A percentile compares a stretch with the other conserved stretches of the same genome.
phyloP scores from a whole-genome alignment of 441 rosid species.

The Brassica balearica region DNA sequence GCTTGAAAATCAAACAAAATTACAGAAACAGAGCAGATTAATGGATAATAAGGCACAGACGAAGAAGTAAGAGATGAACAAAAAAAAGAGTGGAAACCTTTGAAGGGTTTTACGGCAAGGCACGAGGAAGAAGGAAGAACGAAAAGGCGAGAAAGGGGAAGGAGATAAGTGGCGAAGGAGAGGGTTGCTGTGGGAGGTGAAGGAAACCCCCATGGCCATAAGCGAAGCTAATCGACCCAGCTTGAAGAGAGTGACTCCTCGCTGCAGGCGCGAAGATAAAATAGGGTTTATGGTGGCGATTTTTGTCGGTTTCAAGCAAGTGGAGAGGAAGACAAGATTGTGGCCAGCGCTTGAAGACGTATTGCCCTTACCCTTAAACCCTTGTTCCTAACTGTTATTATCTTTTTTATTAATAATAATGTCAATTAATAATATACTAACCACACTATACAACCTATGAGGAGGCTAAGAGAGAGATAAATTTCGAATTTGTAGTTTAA shows the following conservation, averaged over 20 bases:
- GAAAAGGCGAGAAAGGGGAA: conserved; percentile 46
- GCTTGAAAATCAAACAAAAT: too few species aligned
- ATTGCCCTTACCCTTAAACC: conserved; percentile 45
- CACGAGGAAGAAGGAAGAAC: conserved; percentile 42
- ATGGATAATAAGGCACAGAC: not conserved
- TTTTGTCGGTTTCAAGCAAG: conserved; percentile 45
- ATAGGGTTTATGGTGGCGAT: conserved; percentile 59
- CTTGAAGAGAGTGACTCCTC: conserved; percentile 42
- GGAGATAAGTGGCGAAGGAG: conserved; percentile 53
- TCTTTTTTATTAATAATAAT: not conserved
- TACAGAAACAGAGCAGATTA: not conserved
- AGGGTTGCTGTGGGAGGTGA: conserved; percentile 54
- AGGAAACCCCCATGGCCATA: conserved; percentile 65
- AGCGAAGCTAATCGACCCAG: conserved; percentile 56
- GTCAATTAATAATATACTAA: too few species aligned
- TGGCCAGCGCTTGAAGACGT: conserved; percentile 43
- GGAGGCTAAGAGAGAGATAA: too few species aligned
- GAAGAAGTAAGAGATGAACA: not conserved
- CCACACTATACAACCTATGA: too few species aligned
- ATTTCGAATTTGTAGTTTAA: too few species aligned
- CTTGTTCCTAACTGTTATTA: conserved; percentile 17
- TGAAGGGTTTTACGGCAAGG: conserved; percentile 48
- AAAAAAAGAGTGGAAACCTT: conserved; percentile 48
- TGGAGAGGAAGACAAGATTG: conserved; percentile 28
- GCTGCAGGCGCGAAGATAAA: conserved; percentile 23